These are phyloP conservation scores for Candida ortonii DNA, from an alignment of 805 yeast species.

Conservation along the genomic window DNA sequence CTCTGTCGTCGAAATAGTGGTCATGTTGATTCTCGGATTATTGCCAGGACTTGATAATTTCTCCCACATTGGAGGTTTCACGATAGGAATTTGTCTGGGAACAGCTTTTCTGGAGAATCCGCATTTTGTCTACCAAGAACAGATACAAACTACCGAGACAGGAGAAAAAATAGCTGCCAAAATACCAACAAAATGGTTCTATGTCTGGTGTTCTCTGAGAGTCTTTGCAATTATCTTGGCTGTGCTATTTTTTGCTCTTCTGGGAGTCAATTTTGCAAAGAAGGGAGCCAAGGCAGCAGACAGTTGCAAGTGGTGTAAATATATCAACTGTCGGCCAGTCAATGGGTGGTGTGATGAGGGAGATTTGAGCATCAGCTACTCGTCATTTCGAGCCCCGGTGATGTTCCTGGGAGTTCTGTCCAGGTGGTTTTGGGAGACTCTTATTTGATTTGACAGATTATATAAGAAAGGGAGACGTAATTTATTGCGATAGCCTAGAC, in stretches of 20 bases:
- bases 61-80: constrained; percentile 73
- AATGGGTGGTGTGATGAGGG: constrained; percentile 60
- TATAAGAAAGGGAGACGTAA: no score
- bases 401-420: no score
- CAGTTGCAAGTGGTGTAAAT: constrained; percentile 70
- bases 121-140: constrained; percentile 33
- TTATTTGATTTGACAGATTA: no score
- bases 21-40: constrained; percentile 60
- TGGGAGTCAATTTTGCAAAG: constrained; percentile 46
- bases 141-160: constrained; percentile 13
- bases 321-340: constrained; percentile 67
- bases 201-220: constrained; percentile 52
- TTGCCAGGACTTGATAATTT: constrained; percentile 75
- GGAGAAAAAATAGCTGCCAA: constrained; percentile 8
- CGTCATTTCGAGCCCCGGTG: no score
- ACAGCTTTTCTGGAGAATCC: constrained; percentile 56
- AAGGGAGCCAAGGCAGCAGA: constrained; percentile 41
- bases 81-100: constrained; percentile 54
- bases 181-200: constrained; percentile 40
- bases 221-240: constrained; percentile 42
- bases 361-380: constrained; percentile 13
- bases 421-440: no score
- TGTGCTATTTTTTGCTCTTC: constrained; percentile 47
- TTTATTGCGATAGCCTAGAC: no score
- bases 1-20: constrained; percentile 54